phyloP scores from a whole-genome alignment of 2,329 filamentous ascomycete genomes.

The Aspergillus sp. region DNA sequence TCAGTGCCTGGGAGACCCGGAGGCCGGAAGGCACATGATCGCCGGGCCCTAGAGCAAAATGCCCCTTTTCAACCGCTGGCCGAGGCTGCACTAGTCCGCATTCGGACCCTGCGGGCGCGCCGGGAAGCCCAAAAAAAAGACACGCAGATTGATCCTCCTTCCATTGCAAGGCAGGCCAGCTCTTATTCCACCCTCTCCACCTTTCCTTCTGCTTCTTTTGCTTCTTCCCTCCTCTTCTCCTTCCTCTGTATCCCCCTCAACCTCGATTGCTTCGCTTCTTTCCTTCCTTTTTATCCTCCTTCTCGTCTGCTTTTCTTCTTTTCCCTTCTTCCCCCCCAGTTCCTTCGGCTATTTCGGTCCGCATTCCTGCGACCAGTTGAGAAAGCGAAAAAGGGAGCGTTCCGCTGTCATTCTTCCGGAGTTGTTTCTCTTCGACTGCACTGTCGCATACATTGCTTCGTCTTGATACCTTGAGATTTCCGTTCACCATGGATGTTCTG shows the following conservation, averaged over 20 bases:
- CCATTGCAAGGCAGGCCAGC: constrained; percentile 2
- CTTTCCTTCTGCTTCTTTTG: constrained; percentile 15
- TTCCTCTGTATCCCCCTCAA: constrained; percentile 24
- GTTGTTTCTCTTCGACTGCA: not conserved
- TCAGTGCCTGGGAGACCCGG: constrained; percentile 6
- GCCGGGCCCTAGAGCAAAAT: constrained; percentile 6
- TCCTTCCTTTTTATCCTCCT: constrained; percentile 47
- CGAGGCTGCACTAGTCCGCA: constrained; percentile 27
- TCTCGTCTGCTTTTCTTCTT: constrained; percentile 17
- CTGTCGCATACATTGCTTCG: not conserved
- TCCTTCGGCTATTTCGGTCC: constrained; percentile 5
- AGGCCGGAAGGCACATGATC: constrained; percentile 20
- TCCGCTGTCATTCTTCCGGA: not conserved
- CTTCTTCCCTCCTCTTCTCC: constrained; percentile 30
- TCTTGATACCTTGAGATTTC: not conserved
- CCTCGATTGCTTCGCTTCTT: constrained; percentile 67
- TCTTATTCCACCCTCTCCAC: constrained; percentile 14
- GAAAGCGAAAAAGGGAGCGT: constrained; percentile 13
- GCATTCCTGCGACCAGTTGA: constrained; percentile 12
- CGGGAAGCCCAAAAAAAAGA: constrained; percentile 23
- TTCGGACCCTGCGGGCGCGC: constrained; percentile 29
- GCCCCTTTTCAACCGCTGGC: constrained; percentile 30
- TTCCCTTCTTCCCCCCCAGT: not conserved
- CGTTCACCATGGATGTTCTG: constrained; percentile 53
- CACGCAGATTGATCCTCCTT: constrained; percentile 19